phyloP scores from a whole-genome alignment of 805 yeast species.

The Cyberlindnera galapagoensis region DNA sequence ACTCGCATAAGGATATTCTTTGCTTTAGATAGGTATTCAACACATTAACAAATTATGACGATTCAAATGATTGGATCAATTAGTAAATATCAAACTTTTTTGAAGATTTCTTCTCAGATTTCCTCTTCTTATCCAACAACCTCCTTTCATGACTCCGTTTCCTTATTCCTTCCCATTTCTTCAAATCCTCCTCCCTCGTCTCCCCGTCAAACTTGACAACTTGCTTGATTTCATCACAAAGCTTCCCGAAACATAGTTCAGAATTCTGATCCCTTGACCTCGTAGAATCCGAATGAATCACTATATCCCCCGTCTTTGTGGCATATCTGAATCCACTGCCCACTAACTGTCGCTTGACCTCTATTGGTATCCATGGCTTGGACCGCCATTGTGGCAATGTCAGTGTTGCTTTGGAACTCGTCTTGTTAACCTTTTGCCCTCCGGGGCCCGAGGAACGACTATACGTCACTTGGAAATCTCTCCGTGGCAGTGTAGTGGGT shows the following conservation, averaged over 20 bases:
- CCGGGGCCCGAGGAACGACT: conserved; percentile 78
- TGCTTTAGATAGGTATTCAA: too few relatives aligned
- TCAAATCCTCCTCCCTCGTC: conserved; percentile 35
- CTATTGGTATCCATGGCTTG: conserved; percentile 55
- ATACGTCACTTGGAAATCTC: conserved; percentile 37
- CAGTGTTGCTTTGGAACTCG: conserved; percentile 58
- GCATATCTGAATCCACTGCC: conserved; percentile 41
- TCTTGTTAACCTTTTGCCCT: conserved; percentile 81
- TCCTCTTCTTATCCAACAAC: conserved; percentile 29
- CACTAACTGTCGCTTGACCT: conserved; percentile 36
- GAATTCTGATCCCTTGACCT: conserved; percentile 55
- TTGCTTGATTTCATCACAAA: conserved; percentile 44
- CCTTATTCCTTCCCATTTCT: conserved; percentile 43
- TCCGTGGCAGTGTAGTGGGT: conserved; percentile 35
- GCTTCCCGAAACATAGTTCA: conserved; percentile 52
- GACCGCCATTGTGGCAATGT: conserved; percentile 39
- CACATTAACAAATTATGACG: too few relatives aligned
- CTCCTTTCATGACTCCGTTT: conserved; percentile 29
- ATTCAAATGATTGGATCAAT: too few relatives aligned
- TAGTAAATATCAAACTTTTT: conserved; percentile 23
- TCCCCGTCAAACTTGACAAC: conserved; percentile 43
- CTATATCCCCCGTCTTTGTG: conserved; percentile 39
- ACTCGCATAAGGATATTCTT: conserved; percentile 13
- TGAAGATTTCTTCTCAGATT: conserved; percentile 32
- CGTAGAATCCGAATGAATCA: conserved; percentile 57